These are phyloP conservation scores for Sclerotinia glacialis DNA, from an alignment of 2,329 filamentous ascomycete species.

Conservation along the genomic window DNA sequence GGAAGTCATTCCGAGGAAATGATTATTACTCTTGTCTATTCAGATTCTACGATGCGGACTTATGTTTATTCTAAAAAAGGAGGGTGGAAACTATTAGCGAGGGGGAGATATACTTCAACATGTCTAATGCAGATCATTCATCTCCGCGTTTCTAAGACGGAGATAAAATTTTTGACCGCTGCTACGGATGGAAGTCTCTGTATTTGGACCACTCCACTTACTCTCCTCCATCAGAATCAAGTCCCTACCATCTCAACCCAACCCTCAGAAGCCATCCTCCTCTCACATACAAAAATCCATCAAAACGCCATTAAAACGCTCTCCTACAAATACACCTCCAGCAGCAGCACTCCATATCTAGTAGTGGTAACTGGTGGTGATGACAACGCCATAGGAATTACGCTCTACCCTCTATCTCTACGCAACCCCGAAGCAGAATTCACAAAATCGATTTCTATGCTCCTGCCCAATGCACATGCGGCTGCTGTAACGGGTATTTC, in stretches of 20 bases:
- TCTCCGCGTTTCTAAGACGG: conserved; percentile 43
- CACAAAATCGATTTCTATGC: conserved; percentile 3
- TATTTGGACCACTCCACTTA: conserved; percentile 48
- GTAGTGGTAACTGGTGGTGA: conserved; percentile 78
- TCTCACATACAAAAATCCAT: conserved; percentile 55
- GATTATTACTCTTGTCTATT: conserved; percentile 68
- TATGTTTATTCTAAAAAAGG: conserved; percentile 46
- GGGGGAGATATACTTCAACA: conserved; percentile 63
- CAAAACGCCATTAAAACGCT: conserved; percentile 77
- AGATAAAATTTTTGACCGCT: conserved; percentile 56
- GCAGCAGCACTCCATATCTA: conserved; percentile 26
- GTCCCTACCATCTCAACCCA: not conserved
- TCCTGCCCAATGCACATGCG: conserved; percentile 62
- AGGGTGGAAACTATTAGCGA: conserved; percentile 51
- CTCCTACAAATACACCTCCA: conserved; percentile 42
- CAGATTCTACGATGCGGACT: conserved; percentile 73
- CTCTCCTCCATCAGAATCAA: not conserved
- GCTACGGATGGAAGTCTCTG: conserved; percentile 79
- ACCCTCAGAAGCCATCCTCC: conserved; percentile 13
- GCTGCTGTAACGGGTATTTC: conserved; percentile 63
- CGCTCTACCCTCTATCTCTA: conserved; percentile 40
- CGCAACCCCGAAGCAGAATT: not conserved
- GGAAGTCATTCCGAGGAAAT: not conserved
- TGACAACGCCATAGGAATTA: conserved; percentile 74
- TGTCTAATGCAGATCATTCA: conserved; percentile 67